Percentiles rank a stretch among this genome's conserved stretches.
Conservation (phyloP, 331 rosid genomes). For the Prunus yedoensis region DNA sequence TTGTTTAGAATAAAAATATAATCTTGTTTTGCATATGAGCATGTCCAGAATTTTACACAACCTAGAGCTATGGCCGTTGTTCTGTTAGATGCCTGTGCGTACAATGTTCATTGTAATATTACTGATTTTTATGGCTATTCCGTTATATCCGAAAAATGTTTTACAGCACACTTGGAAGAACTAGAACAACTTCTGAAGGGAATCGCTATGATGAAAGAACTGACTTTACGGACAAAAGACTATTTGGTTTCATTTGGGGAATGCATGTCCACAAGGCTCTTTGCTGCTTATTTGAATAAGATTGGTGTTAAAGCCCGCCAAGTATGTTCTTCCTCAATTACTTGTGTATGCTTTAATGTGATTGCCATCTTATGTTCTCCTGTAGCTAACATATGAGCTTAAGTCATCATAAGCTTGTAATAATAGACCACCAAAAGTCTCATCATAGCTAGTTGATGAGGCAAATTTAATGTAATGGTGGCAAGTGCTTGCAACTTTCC, state of each 20-base stretch:
- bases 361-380: slow-evolving; percentile 3
- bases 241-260: slow-evolving; percentile 97
- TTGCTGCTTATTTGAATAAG: slow-evolving; percentile 74
- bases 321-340: slow-evolving; percentile 47
- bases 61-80: neutral
- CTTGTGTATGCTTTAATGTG: slow-evolving; percentile 10
- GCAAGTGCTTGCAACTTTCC: neutral
- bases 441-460: too few species aligned
- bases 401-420: too few species aligned
- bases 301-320: slow-evolving; percentile 75
- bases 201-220: slow-evolving; percentile 92
- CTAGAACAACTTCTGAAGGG: slow-evolving; percentile 94
- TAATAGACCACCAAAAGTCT: neutral
- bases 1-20: neutral
- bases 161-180: slow-evolving; percentile 75
- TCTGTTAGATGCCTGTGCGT: neutral
- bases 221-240: slow-evolving; percentile 83
- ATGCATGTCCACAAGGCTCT: slow-evolving; percentile 96
- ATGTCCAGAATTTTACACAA: neutral
- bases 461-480: neutral
- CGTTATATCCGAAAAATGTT: slow-evolving; percentile 8
- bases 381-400: slow-evolving; percentile 9
- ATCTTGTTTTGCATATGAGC: neutral
- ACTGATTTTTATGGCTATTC: slow-evolving; percentile 18
- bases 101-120: slow-evolving; percentile 1